Conservation (phyloP, 352 stramenopile species). For the Phytophthora pini region DNA sequence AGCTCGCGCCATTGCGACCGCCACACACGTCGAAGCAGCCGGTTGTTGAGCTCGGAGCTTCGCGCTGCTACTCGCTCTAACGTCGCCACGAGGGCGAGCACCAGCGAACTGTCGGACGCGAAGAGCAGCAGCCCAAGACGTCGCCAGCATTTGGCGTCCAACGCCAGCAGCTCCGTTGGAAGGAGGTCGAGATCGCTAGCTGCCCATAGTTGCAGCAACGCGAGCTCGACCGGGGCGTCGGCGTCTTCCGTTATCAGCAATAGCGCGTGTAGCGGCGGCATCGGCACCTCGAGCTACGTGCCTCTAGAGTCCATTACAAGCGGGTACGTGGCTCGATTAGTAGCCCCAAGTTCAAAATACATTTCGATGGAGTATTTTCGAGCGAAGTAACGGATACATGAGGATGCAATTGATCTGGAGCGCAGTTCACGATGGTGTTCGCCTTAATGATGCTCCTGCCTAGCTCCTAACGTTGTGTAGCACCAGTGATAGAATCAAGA, state of each 20-base stretch:
- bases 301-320: conserved; percentile 22
- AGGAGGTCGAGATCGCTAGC: conserved; percentile 15
- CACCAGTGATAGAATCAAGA: no score
- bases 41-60: conserved; percentile 11
- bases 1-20: conserved; percentile 22
- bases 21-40: conserved; percentile 24
- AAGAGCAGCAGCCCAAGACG: conserved; percentile 38
- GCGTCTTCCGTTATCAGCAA: conserved; percentile 13
- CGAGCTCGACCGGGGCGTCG: conserved; percentile 29
- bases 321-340: conserved; percentile 23
- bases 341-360: conserved; percentile 22
- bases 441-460: no score
- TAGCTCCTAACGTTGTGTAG: no score
- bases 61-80: conserved; percentile 21
- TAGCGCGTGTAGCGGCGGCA: conserved; percentile 21
- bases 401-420: not conserved
- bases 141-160: conserved; percentile 32
- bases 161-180: conserved; percentile 18
- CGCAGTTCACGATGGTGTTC: no score
- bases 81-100: conserved; percentile 25
- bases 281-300: not conserved
- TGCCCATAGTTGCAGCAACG: conserved; percentile 33
- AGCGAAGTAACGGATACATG: conserved; percentile 1
- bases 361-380: conserved; percentile 24
- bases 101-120: conserved; percentile 20